Base-by-base conservation (phyloP, 2,329 filamentous ascomycete genomes). In the Xylaria sp. region DNA sequence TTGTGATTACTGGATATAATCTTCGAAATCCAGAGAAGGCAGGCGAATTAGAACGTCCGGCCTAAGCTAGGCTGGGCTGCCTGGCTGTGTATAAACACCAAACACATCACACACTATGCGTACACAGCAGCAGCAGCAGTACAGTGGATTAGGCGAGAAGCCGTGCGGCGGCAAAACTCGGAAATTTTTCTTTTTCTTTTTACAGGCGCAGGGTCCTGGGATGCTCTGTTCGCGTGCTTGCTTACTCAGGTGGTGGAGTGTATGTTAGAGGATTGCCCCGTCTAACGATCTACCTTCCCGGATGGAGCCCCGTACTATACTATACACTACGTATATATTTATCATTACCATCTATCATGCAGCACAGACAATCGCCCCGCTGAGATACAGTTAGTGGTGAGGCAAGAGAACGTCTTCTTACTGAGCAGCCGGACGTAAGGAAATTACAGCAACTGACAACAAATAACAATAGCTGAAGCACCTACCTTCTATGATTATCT, bases 1-100 rank as follows among this genome's bases (percentile, higher is more conserved):
- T 63, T 67, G 2, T 50, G 54, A 63, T 63, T 67, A 60, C 65
- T 67, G 55, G 50, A 48, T 39, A 55, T 48, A 31, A 46, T 12
- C 8, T 6, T 55, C 56, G 28, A 54, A 9, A 13, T 1, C 25
- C 56, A 60, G 56, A 52, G 23, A 52, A 34, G 56, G 37, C 34
- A 44, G 44, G 59, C 34, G 34, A 39, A 57, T 54, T n/a, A 44
- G 39, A 39, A 9, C 28, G 28, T 18, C 28, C 37, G 25, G 28
- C 15, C n/a, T 25, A 25, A 3, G 23, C 25, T 54, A 18, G 5
- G 23, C 25, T 8, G 2, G 28, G 15, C 41, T n/a, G 41, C 1
- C 41, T n/a, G 7, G 15, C 15, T 46, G 41, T 44, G 41, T 46
- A n/a, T 46, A 46, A 18, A n/a, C 41, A n/a, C 41, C 18, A 18